Percentiles rank a stretch among this genome's conserved stretches.
Conservation (phyloP, 495 filamentous ascomycete genomes). For the Podospora conica region DNA sequence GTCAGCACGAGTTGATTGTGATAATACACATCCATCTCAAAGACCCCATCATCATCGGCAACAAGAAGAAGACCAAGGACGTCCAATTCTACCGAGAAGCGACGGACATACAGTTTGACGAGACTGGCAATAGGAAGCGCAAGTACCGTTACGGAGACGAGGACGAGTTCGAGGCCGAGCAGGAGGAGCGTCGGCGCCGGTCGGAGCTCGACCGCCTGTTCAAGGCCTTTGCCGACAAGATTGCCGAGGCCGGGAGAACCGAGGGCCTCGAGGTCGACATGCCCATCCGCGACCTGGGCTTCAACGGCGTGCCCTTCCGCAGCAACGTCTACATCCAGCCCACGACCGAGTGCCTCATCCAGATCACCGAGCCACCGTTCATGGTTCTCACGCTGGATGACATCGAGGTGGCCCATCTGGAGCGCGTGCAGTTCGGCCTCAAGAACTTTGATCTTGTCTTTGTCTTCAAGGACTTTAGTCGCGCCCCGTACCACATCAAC, state of each 20-base stretch:
- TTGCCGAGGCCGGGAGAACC: slow-evolving; percentile 83
- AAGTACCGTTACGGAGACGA: slow-evolving; percentile 99
- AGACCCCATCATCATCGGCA: slow-evolving; percentile 96
- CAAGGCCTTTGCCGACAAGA: slow-evolving; percentile 95
- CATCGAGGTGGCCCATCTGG: slow-evolving; percentile 92
- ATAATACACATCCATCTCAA: slow-evolving; percentile 97
- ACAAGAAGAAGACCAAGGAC: slow-evolving; percentile 94
- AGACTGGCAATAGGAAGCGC: slow-evolving; percentile 95
- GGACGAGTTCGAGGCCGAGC: slow-evolving; percentile 97
- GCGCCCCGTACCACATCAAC: slow-evolving; percentile 86
- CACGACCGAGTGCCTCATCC: slow-evolving; percentile 96
- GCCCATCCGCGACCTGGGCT: slow-evolving; percentile 92
- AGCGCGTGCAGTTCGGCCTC: slow-evolving; percentile 94
- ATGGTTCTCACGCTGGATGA: slow-evolving; percentile 90
- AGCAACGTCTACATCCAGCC: slow-evolving; percentile 93
- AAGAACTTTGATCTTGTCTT: slow-evolving; percentile 99
- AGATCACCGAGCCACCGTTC: slow-evolving; percentile 95
- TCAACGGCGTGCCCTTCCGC: slow-evolving; percentile 91
- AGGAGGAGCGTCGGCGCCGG: slow-evolving; percentile 87
- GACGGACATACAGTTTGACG: slow-evolving; percentile 97
- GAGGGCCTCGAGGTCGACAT: slow-evolving; percentile 85
- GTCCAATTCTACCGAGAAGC: slow-evolving; percentile 98
- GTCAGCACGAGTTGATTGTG: slow-evolving; percentile 90
- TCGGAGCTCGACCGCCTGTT: slow-evolving; percentile 92
- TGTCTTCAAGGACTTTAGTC: slow-evolving; percentile 92